Evolutionary conservation across 106 monocot genomes (phyloP).

Genomic region (Platanthera guangdongensis): DNA sequence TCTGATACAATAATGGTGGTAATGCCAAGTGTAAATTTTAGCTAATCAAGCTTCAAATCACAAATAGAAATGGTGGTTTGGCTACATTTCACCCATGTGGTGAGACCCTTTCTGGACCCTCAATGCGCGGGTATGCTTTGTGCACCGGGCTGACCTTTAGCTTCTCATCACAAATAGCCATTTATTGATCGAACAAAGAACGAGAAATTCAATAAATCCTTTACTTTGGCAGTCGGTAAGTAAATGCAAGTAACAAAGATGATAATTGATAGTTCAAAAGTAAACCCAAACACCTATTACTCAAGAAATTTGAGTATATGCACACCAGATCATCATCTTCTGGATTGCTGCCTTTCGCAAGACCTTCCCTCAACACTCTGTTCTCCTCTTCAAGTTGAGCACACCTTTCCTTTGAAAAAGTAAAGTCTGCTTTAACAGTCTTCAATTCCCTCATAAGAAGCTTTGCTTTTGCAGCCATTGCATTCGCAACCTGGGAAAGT

Average conservation of each 20-base stretch:
- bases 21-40: no score
- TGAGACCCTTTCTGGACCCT: no score
- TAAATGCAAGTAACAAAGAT: not conserved
- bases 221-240: not conserved
- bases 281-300: not conserved
- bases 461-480: conserved; percentile 91
- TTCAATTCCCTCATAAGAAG: conserved; percentile 79
- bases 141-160: no score
- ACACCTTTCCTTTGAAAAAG: conserved; percentile 75
- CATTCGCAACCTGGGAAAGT: conserved; percentile 68
- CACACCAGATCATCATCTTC: conserved; percentile 89
- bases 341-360: conserved; percentile 44
- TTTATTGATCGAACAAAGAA: not conserved
- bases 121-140: no score
- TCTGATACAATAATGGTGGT: no score
- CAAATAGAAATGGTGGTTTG: not conserved
- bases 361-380: conserved; percentile 54
- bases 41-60: no score
- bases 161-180: not conserved
- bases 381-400: conserved; percentile 91
- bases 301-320: not conserved
- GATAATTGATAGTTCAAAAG: not conserved
- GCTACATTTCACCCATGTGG: not conserved
- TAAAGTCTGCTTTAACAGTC: conserved; percentile 83
- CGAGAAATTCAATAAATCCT: not conserved